These are phyloP conservation scores for Aspergillus sp. DNA, from an alignment of 2,329 filamentous ascomycete species.

Conservation along the genomic window DNA sequence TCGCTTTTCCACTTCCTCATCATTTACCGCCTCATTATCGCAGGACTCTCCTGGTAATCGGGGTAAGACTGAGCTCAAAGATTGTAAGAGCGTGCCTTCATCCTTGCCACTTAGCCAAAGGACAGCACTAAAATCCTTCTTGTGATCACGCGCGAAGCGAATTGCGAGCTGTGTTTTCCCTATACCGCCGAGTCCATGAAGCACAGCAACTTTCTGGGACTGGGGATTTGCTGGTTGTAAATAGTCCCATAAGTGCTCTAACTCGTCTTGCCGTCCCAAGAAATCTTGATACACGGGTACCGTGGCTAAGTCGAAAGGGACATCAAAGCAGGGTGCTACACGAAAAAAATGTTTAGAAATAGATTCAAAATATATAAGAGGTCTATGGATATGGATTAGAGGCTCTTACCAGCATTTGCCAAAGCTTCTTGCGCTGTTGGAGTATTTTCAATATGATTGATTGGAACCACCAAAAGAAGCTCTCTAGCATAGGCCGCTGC, in stretches of 20 bases:
- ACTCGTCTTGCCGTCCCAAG: slow-evolving; percentile 16
- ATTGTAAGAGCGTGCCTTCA: slow-evolving; percentile 17
- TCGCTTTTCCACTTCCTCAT: slow-evolving; percentile 17
- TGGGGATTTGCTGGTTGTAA: slow-evolving; percentile 5
- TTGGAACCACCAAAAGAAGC: background rate
- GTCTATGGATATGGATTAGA: no score
- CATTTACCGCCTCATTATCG: background rate
- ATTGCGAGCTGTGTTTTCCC: slow-evolving; percentile 27
- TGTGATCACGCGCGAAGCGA: slow-evolving; percentile 21
- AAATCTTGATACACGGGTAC: slow-evolving; percentile 16
- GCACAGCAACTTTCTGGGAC: slow-evolving; percentile 16
- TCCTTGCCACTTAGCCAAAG: slow-evolving; percentile 29
- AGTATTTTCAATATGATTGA: no score
- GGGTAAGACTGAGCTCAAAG: slow-evolving; percentile 18
- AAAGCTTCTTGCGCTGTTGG: no score
- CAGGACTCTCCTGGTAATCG: slow-evolving; percentile 12
- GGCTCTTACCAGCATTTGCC: no score
- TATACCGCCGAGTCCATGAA: slow-evolving; percentile 25
- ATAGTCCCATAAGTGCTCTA: slow-evolving; percentile 17
- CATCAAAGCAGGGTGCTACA: background rate
- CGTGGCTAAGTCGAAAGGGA: slow-evolving; percentile 12
- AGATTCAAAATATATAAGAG: no score
- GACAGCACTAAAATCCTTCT: slow-evolving; percentile 22
- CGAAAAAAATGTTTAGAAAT: no score
- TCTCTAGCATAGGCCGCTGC: background rate